Base-by-base conservation (phyloP, 108 stramenopile species). In the Pseudonitzschia multiseries region DNA sequence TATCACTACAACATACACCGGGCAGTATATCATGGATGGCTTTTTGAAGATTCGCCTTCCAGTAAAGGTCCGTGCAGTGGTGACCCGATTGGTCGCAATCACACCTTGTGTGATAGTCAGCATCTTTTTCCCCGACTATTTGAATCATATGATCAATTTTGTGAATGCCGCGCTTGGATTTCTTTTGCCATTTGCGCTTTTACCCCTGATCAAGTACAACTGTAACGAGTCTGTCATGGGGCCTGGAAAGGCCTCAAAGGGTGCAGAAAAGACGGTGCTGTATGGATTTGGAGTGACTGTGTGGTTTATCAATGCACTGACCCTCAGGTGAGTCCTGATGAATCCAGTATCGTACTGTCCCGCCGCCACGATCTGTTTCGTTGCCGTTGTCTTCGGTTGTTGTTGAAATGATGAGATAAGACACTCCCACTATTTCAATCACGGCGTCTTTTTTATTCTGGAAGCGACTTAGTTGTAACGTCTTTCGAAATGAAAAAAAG, bases 11-110 rank as follows among this genome's bases (percentile, higher is more conserved):
- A 95, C 94, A 1, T 93, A 88, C 73, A 90, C 94, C 2, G 94
- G 94, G 29, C 94, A 95, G 65, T 92, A 84, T 46, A 85, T 95
- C 33, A 93, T 93, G 91, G 90, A 92, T 44, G 94, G 94, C 0
- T 95, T 95, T 65, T 66, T 93, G 62, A 66, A 92, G 40, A 63
- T 95, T 6, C 75, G 79, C 54, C 65, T 93, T 12, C 86, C 93
- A 0, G 59, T 83, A 8, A 79, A 84, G 73, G 36, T 79, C 20
- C 75, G 94, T 22, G 89, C 90, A 33, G 75, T 90, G 21, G 31
- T 93, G 13, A 93, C 92, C 8, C 82, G 93, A 18, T 52, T 89
- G 50, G 81, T 90, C 8, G 93, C 93, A 0, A 86, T 95, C 14
- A 80, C 85, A 0, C 94, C 94, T 6, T 84, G 89, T 31, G 81